Percentiles rank a stretch among this genome's conserved stretches.
These are phyloP conservation scores for Tricladium varicosporioides DNA, from an alignment of 2,329 filamentous ascomycete genomes.

Conservation along the genomic window DNA sequence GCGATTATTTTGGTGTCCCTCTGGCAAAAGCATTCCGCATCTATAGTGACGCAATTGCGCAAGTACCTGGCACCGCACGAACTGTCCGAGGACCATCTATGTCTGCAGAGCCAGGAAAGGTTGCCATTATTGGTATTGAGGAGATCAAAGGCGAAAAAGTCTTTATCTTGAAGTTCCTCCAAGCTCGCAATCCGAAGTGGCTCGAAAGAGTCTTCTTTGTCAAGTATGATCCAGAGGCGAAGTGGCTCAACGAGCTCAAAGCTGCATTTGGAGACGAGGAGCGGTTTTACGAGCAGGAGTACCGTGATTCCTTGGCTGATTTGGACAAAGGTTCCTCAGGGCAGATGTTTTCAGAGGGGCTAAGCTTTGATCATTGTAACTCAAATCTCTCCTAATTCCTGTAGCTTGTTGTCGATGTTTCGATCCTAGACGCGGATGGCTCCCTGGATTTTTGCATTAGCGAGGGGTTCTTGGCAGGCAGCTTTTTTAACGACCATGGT, in stretches of 20 bases:
- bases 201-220: constrained; percentile 1
- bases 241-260: constrained; percentile 6
- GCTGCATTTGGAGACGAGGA: constrained; percentile 5
- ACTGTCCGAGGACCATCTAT: constrained; percentile 5
- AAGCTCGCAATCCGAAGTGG: constrained; percentile 11
- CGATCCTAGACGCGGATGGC: no score
- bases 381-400: no score
- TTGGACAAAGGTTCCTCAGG: not conserved
- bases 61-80: not conserved
- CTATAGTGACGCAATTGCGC: not conserved
- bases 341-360: not conserved
- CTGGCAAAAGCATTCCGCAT: constrained; percentile 2
- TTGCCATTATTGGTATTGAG: constrained; percentile 1
- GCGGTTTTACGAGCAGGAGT: constrained; percentile 10
- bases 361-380: no score
- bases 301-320: not conserved
- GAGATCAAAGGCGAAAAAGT: not conserved
- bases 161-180: constrained; percentile 9
- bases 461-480: no score
- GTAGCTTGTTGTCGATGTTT: no score
- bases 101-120: constrained; percentile 12
- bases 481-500: no score
- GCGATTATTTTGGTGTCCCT: constrained; percentile 9
- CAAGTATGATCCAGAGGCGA: constrained; percentile 5
- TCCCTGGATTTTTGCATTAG: no score